phyloP scores from a whole-genome alignment of 768 basidiomycete genomes.

The Boletus eberwhitei region DNA sequence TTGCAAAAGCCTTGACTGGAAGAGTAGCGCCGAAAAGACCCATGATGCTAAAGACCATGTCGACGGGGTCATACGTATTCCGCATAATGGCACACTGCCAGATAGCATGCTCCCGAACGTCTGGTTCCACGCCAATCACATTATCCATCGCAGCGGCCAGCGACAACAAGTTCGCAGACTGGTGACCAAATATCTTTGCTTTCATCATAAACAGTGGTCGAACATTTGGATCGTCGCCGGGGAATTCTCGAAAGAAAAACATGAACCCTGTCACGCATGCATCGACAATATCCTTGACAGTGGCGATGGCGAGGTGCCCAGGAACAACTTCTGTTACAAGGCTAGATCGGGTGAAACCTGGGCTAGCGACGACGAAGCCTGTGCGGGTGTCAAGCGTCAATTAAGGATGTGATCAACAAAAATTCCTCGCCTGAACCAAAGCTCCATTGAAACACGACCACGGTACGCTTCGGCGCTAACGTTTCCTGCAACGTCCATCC shows the following conservation, averaged over 20 bases:
- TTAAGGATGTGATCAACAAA: no score
- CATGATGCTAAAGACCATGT: constrained; percentile 1
- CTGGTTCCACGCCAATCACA: not conserved
- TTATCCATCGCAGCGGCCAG: not conserved
- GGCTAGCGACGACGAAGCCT: not conserved
- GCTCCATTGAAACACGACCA: not conserved
- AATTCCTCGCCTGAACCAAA: not conserved
- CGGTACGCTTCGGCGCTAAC: not conserved
- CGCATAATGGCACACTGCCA: constrained; percentile 2
- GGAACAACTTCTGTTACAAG: not conserved
- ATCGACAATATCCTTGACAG: not conserved
- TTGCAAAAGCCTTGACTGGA: not conserved
- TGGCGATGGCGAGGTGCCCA: not conserved
- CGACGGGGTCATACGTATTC: not conserved
- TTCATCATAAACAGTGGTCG: not conserved
- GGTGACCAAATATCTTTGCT: not conserved
- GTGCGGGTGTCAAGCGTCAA: not conserved
- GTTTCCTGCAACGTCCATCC: constrained; percentile 2
- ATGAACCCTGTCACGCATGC: not conserved
- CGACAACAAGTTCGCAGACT: not conserved
- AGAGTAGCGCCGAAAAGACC: not conserved
- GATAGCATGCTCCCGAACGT: not conserved
- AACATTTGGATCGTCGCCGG: not conserved
- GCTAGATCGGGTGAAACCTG: not conserved
- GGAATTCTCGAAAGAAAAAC: not conserved